Conservation (phyloP, 2,329 filamentous ascomycete species). For the Arthrinium puccinioides region DNA sequence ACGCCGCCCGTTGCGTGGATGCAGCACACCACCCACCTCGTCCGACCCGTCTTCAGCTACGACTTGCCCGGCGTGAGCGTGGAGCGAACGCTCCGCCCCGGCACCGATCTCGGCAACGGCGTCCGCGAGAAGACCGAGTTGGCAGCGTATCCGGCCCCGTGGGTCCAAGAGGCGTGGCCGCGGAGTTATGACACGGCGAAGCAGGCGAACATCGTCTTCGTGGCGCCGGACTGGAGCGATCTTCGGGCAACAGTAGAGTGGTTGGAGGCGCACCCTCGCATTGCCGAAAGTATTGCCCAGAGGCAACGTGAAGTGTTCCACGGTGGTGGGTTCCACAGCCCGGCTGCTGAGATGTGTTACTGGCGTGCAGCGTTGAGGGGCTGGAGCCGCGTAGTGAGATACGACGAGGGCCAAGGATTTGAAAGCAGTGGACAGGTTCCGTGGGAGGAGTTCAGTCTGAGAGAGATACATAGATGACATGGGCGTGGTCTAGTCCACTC, state of each 20-base stretch:
- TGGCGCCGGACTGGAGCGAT: slow-evolving; percentile 28
- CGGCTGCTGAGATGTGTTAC: slow-evolving; percentile 45
- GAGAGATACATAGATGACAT: slow-evolving; percentile 19
- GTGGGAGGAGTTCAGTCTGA: slow-evolving; percentile 32
- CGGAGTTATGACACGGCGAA: slow-evolving; percentile 16
- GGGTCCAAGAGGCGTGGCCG: slow-evolving; percentile 31
- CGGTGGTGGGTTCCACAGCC: slow-evolving; percentile 36
- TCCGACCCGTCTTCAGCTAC: slow-evolving; percentile 34
- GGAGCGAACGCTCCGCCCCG: slow-evolving; percentile 2
- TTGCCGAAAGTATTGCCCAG: slow-evolving; percentile 38
- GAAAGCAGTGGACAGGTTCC: slow-evolving; percentile 24
- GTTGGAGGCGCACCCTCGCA: slow-evolving; percentile 33
- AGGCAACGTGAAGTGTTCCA: slow-evolving; percentile 37
- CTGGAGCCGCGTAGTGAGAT: slow-evolving; percentile 34
- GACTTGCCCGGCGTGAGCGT: slow-evolving; percentile 12
- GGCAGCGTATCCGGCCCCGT: slow-evolving; percentile 18
- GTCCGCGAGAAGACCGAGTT: slow-evolving; percentile 3
- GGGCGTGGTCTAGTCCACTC: no score
- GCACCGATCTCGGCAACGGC: background rate
- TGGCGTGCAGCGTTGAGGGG: slow-evolving; percentile 41
- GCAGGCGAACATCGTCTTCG: slow-evolving; percentile 30
- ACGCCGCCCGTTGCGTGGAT: slow-evolving; percentile 40
- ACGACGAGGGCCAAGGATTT: slow-evolving; percentile 24
- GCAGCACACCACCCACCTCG: slow-evolving; percentile 41
- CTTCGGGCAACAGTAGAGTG: slow-evolving; percentile 37